Conservation (phyloP, 1,284 basidiomycete genomes). For the Trametes polyzona region DNA sequence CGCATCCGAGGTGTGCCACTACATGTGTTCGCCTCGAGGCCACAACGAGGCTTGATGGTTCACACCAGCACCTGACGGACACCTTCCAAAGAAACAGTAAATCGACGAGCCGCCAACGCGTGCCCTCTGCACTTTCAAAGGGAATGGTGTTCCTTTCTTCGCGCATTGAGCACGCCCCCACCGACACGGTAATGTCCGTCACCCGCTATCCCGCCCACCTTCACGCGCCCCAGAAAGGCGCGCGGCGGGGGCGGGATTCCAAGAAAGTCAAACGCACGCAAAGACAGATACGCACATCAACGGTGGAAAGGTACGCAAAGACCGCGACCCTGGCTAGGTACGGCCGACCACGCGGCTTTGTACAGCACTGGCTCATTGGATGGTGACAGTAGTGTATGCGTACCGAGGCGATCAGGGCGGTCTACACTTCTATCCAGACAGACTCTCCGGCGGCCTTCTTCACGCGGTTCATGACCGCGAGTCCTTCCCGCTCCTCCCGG, state of each 20-base stretch:
- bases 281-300: neutral
- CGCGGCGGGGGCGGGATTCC: neutral
- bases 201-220: constrained; percentile 16
- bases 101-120: neutral
- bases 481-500: constrained; percentile 79
- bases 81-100: constrained; percentile 3
- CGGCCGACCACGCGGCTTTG: no score
- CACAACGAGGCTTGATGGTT: constrained; percentile 22
- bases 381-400: constrained; percentile 8
- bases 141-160: constrained; percentile 6
- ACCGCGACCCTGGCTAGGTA: no score
- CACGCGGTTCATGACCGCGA: constrained; percentile 99
- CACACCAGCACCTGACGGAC: neutral
- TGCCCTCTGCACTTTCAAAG: neutral
- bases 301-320: neutral
- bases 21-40: constrained; percentile 25
- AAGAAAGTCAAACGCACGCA: neutral
- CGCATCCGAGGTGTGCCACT: constrained; percentile 17
- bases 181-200: neutral
- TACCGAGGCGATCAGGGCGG: constrained; percentile 10
- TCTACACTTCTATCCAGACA: constrained; percentile 42
- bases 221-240: constrained; percentile 7
- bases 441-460: constrained; percentile 85
- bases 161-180: neutral
- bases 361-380: neutral